Conservation (phyloP, 1,139 yeast species). For the Suhomyces choctaworum region DNA sequence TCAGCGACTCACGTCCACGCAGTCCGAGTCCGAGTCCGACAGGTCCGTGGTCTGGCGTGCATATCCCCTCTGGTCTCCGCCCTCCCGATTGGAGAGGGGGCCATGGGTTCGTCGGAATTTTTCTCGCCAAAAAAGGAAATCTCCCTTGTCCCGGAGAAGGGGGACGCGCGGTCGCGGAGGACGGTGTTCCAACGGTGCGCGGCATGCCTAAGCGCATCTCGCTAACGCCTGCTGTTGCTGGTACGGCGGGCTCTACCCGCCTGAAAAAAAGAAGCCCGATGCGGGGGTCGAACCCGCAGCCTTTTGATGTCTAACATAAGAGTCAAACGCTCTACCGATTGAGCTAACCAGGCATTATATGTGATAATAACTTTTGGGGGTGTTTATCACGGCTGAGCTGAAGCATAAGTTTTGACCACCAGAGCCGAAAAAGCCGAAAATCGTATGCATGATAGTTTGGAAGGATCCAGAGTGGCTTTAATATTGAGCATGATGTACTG, state of each 20-base stretch:
- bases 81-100: conserved; percentile 9
- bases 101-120: conserved; percentile 1
- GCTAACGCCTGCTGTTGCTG: too few relatives aligned
- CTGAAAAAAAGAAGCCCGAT: conserved; percentile 32
- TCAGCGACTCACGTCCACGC: conserved; percentile 10
- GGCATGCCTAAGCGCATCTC: too few relatives aligned
- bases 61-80: conserved; percentile 8
- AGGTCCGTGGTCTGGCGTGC: conserved; percentile 2
- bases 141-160: conserved; percentile 11
- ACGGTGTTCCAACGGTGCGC: too few relatives aligned
- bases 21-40: conserved; percentile 15
- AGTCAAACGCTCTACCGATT: conserved; percentile 20
- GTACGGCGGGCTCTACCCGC: not conserved
- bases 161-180: conserved; percentile 6
- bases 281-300: conserved; percentile 55
- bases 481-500: too few relatives aligned
- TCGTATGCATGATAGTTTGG: too few relatives aligned
- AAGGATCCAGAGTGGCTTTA: too few relatives aligned
- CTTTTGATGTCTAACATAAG: conserved; percentile 33
- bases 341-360: conserved; percentile 17
- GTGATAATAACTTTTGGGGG: not conserved
- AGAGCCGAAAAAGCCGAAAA: too few relatives aligned
- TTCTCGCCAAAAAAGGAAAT: conserved; percentile 5
- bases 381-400: too few relatives aligned
- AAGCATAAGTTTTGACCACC: too few relatives aligned